Conservation (phyloP, 345 rosid species). For the Gossypium turneri region DNA sequence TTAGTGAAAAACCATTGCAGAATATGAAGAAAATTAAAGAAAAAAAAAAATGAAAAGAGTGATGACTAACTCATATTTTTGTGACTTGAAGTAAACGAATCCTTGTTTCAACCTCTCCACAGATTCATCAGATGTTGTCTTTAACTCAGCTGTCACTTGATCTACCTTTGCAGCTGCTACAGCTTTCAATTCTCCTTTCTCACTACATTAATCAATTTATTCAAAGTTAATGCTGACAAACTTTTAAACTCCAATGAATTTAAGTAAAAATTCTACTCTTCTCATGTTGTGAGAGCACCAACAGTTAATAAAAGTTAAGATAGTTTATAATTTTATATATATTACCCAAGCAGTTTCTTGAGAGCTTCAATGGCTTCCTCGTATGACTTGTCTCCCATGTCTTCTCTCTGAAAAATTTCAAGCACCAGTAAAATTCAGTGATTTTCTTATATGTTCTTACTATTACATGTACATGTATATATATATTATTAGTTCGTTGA, state of each 20-base stretch:
- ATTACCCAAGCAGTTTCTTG: constrained; percentile 69
- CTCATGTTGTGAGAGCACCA: too few species aligned
- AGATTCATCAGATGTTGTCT: constrained; percentile 38
- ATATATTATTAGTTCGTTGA: neutral
- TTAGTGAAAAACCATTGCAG: neutral
- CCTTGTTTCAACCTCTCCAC: constrained; percentile 67
- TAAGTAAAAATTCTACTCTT: too few species aligned
- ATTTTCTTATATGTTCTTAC: neutral
- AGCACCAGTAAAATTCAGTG: neutral
- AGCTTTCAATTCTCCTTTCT: constrained; percentile 71
- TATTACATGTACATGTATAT: neutral
- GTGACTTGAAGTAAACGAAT: constrained; percentile 73
- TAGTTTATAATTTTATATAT: neutral
- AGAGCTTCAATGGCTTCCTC: constrained; percentile 79
- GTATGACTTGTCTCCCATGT: constrained; percentile 64
- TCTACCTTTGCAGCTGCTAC: constrained; percentile 72
- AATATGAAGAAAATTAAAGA: neutral
- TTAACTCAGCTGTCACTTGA: constrained; percentile 67
- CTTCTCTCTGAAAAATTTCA: constrained; percentile 39
- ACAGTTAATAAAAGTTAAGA: neutral
- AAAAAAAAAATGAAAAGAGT: neutral
- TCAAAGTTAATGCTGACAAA: too few species aligned
- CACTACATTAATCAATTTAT: constrained; percentile 31
- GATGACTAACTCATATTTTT: constrained; percentile 69
- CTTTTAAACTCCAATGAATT: too few species aligned